Conservation (phyloP, 2,329 filamentous ascomycete genomes). For the Raffaelea ambrosiae region DNA sequence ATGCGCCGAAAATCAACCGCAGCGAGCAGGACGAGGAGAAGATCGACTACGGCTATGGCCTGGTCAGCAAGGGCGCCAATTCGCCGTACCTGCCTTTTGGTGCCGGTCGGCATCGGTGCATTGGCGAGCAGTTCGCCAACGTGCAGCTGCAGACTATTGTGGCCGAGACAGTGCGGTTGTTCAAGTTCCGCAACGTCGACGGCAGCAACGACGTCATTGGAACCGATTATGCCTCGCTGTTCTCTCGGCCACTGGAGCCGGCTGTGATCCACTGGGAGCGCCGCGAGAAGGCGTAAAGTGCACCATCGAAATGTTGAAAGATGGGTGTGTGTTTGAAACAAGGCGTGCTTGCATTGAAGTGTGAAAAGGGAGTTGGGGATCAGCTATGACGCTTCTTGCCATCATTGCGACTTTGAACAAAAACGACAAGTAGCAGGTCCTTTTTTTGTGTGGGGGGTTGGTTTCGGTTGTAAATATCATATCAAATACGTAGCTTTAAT, state of each 20-base stretch:
- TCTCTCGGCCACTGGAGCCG: constrained; percentile 64
- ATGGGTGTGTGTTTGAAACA: too few relatives aligned
- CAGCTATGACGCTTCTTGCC: too few relatives aligned
- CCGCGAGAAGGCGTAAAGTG: constrained; percentile 39
- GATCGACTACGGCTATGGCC: constrained; percentile 87
- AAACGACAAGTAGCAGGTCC: too few relatives aligned
- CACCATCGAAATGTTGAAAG: too few relatives aligned
- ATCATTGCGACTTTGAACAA: too few relatives aligned
- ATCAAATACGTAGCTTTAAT: too few relatives aligned
- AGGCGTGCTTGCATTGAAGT: too few relatives aligned
- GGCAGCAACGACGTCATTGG: constrained; percentile 61
- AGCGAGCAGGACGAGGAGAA: constrained; percentile 55
- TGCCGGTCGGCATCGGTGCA: constrained; percentile 86
- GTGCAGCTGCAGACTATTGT: constrained; percentile 82
- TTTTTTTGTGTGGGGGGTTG: too few relatives aligned
- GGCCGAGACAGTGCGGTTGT: constrained; percentile 64
- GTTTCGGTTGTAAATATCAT: too few relatives aligned
- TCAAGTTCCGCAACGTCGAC: constrained; percentile 71
- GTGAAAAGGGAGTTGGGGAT: too few relatives aligned
- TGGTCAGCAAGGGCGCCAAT: constrained; percentile 82
- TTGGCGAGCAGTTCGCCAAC: constrained; percentile 95
- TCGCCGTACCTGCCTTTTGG: constrained; percentile 93
- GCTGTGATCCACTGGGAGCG: constrained; percentile 69
- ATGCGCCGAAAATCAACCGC: constrained; percentile 35
- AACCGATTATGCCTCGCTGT: constrained; percentile 62